A percentile compares a stretch with the other conserved stretches of the same genome.
These are phyloP conservation scores for Acacia acuminata DNA, from an alignment of 306 rosid species.

Conservation along the genomic window DNA sequence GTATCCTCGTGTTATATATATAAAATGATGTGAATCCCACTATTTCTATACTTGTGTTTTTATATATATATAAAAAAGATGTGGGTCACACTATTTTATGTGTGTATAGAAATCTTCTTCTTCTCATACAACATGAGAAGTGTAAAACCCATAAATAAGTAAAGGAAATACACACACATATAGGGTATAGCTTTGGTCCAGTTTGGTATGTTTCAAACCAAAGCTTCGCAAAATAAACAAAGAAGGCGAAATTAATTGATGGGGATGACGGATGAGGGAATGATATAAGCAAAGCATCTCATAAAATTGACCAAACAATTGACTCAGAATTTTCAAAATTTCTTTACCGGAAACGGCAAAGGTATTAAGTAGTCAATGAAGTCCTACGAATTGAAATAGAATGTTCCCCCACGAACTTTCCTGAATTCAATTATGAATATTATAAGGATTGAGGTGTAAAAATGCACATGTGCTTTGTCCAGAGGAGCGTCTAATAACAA, in stretches of 20 bases:
- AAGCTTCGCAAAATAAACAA: not conserved
- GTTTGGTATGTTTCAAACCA: not conserved
- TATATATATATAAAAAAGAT: not conserved
- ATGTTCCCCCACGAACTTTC: not conserved
- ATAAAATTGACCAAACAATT: not conserved
- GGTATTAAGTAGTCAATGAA: not conserved
- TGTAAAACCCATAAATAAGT: not conserved
- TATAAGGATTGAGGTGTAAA: no score
- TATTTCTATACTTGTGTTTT: no score
- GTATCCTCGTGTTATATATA: no score
- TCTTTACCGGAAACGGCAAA: not conserved
- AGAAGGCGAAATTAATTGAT: not conserved
- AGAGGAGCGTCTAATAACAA: no score
- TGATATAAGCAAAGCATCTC: slow-evolving; percentile 9
- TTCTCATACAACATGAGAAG: not conserved
- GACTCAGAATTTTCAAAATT: not conserved
- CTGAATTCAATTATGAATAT: no score
- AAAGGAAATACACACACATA: no score
- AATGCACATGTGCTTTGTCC: no score
- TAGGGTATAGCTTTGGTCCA: no score
- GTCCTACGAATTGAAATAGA: not conserved
- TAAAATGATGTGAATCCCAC: no score
- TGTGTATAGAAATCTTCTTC: no score
- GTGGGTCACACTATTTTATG: no score
- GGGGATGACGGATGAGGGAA: no score